phyloP scores from a whole-genome alignment of 768 basidiomycete species.

The Leucogyrophana mollusca region DNA sequence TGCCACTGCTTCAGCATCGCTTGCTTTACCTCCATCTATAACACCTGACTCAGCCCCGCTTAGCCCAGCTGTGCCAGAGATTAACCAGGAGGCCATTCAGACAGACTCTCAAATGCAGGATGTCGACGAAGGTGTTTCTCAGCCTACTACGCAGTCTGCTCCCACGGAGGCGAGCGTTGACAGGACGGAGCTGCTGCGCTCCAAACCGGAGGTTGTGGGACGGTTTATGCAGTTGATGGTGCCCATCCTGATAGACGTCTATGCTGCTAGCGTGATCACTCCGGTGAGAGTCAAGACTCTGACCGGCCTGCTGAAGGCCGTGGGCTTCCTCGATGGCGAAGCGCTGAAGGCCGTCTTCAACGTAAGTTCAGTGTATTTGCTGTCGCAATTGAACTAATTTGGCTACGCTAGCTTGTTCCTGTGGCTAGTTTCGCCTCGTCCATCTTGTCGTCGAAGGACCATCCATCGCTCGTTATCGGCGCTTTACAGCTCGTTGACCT shows the following conservation, averaged over 20 bases:
- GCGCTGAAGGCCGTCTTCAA: constrained; percentile 74
- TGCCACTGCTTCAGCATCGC: constrained; percentile 32
- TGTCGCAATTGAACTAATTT: constrained; percentile 10
- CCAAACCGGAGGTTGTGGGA: constrained; percentile 71
- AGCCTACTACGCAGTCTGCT: constrained; percentile 14
- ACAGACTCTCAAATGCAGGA: constrained; percentile 43
- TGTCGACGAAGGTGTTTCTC: constrained; percentile 26
- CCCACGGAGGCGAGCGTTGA: constrained; percentile 40
- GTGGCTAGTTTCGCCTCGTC: constrained; percentile 94
- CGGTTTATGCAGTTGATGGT: constrained; percentile 87
- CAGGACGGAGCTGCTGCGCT: constrained; percentile 73
- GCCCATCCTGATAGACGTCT: constrained; percentile 96
- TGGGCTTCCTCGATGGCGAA: constrained; percentile 81
- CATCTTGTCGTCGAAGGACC: constrained; percentile 90
- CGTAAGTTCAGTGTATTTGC: constrained; percentile 44
- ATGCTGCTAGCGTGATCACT: constrained; percentile 92
- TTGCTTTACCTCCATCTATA: constrained; percentile 26
- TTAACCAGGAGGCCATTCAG: constrained; percentile 18
- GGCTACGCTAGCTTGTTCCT: constrained; percentile 80
- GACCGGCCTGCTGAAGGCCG: constrained; percentile 84
- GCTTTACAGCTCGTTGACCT: constrained; percentile 94
- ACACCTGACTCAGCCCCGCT: constrained; percentile 17
- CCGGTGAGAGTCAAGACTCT: constrained; percentile 88
- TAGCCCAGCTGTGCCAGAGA: constrained; percentile 17
- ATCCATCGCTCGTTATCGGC: constrained; percentile 79